These are phyloP conservation scores for Pinus tabuliformis DNA, from an alignment of 75 land plant genomes.

Conservation along the genomic window DNA sequence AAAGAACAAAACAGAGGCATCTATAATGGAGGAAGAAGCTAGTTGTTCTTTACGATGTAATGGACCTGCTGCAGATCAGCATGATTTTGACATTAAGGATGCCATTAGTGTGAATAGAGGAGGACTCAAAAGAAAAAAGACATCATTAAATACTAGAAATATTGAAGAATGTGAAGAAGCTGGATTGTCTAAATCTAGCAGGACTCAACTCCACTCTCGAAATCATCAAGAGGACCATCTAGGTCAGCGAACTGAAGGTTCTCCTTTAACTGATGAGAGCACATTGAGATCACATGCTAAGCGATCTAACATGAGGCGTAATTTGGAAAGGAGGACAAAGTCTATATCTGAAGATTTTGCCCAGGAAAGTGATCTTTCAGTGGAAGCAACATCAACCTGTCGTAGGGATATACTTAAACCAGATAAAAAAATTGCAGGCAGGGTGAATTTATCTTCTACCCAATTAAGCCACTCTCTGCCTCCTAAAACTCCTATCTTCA, in stretches of 20 bases:
- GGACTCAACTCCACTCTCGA: background rate
- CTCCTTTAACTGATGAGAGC: background rate
- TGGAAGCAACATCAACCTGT: background rate
- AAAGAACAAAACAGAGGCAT: background rate
- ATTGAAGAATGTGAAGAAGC: background rate
- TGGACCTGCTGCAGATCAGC: background rate
- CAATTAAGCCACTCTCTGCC: background rate
- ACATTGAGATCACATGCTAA: conserved; percentile 1
- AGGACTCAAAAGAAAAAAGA: background rate
- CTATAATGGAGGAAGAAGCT: background rate
- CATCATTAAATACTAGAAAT: background rate
- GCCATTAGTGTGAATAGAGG: background rate
- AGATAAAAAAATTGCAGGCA: background rate
- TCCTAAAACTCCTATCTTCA: background rate
- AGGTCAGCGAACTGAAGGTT: background rate
- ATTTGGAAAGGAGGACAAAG: conserved; percentile 1
- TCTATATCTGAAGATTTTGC: background rate
- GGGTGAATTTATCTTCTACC: background rate
- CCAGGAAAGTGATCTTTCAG: background rate
- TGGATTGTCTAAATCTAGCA: background rate
- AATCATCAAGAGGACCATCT: background rate
- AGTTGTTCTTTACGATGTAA: background rate
- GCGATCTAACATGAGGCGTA: conserved; percentile 1
- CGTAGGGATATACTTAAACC: background rate
- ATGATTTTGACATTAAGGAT: background rate